Percentiles rank a stretch among this genome's conserved stretches.
Conservation (phyloP, 2,329 filamentous ascomycete species). For the Sarocladium strictum region DNA sequence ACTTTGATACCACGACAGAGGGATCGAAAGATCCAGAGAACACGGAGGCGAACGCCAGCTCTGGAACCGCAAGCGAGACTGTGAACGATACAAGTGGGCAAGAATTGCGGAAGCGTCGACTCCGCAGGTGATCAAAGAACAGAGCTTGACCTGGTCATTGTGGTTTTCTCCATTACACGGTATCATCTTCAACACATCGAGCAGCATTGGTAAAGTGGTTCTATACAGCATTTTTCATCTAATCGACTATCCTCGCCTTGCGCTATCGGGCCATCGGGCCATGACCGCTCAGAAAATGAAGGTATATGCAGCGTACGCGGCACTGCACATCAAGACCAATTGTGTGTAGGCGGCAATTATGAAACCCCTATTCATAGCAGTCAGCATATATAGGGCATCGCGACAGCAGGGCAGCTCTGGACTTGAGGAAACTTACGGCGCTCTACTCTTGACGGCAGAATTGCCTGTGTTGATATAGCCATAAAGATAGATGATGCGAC, state of each 20-base stretch:
- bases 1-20: conserved; percentile 8
- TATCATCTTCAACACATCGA: too few species aligned
- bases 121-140: conserved; percentile 18
- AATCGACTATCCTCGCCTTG: too few species aligned
- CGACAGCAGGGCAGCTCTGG: background rate
- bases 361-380: conserved; percentile 26
- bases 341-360: conserved; percentile 28
- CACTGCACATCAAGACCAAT: conserved; percentile 33
- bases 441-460: conserved; percentile 38
- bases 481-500: conserved; percentile 46
- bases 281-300: conserved; percentile 27
- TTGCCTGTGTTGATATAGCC: conserved; percentile 50
- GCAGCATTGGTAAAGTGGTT: background rate
- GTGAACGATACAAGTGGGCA: conserved; percentile 15
- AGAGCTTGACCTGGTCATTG: too few species aligned
- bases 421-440: conserved; percentile 23
- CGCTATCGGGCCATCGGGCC: too few species aligned
- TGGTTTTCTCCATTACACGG: too few species aligned
- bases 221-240: too few species aligned
- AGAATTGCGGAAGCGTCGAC: conserved; percentile 25
- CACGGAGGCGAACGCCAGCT: background rate
- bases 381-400: background rate
- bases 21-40: background rate
- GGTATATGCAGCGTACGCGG: conserved; percentile 38
- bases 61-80: conserved; percentile 7